Evolutionary conservation across 2,329 filamentous ascomycete species (phyloP).

Genomic region (Didymella sp.): DNA sequence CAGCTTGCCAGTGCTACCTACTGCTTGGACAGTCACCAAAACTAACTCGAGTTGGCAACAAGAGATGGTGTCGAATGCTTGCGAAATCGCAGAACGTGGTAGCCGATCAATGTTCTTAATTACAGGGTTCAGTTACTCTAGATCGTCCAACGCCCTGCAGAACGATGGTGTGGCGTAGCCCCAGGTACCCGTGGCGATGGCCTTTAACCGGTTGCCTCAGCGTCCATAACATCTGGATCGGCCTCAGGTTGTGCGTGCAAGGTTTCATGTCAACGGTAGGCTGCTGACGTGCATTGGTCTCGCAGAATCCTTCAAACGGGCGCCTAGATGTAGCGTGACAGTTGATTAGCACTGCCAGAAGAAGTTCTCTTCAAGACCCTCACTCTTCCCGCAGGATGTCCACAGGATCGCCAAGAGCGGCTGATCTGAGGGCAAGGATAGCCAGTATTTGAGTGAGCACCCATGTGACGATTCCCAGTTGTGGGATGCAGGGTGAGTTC

Average conservation of each 20-base stretch:
- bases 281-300: constrained; percentile 10
- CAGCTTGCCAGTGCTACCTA: neutral
- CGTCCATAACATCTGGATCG: neutral
- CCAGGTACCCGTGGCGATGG: neutral
- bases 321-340: constrained; percentile 7
- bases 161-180: constrained; percentile 1
- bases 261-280: neutral
- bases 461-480: neutral
- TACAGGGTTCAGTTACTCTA: neutral
- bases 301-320: neutral
- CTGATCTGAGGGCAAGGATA: constrained; percentile 24
- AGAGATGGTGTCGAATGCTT: neutral
- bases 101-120: neutral
- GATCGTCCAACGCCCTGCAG: neutral
- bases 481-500: neutral
- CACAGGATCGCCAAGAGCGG: constrained; percentile 26
- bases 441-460: constrained; percentile 1
- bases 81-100: neutral
- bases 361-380: constrained; percentile 1
- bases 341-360: constrained; percentile 6
- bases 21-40: neutral
- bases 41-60: neutral
- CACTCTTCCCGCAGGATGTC: constrained; percentile 8
- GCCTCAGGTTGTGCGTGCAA: neutral
- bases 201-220: neutral